phyloP scores from a whole-genome alignment of 331 rosid species.

The Malus hybrid region DNA sequence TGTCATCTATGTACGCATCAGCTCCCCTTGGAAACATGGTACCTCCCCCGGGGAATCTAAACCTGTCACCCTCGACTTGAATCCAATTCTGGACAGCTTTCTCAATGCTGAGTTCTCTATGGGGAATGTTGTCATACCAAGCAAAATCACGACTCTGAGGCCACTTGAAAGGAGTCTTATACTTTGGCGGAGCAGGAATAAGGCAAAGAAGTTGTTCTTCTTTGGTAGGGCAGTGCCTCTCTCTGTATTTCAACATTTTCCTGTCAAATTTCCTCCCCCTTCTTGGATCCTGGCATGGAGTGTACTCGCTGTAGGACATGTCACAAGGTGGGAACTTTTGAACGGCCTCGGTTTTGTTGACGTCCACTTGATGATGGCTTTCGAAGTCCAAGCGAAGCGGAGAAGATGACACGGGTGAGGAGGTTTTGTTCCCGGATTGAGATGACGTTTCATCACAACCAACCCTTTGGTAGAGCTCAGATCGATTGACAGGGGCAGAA shows the following conservation, averaged over 20 bases:
- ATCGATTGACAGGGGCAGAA: constrained; percentile 29
- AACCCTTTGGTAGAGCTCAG: constrained; percentile 35
- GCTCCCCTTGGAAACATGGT: constrained; percentile 97
- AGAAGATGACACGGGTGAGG: constrained; percentile 13
- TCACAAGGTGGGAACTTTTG: constrained; percentile 54
- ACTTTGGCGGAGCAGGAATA: constrained; percentile 85
- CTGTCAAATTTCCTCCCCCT: constrained; percentile 71
- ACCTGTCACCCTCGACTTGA: constrained; percentile 80
- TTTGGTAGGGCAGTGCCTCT: constrained; percentile 79
- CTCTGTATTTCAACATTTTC: constrained; percentile 78
- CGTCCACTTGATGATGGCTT: constrained; percentile 55
- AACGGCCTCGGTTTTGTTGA: constrained; percentile 28
- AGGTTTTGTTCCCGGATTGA: neutral
- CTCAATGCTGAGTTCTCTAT: constrained; percentile 85
- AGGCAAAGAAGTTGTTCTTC: constrained; percentile 62
- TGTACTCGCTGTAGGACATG: constrained; percentile 58
- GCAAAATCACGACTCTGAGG: constrained; percentile 45
- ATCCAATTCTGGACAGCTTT: constrained; percentile 95
- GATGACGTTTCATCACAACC: constrained; percentile 28
- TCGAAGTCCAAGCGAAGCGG: constrained; percentile 40
- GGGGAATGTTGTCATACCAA: constrained; percentile 92
- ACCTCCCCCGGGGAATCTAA: constrained; percentile 95
- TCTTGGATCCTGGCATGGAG: constrained; percentile 80
- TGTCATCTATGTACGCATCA: constrained; percentile 83
- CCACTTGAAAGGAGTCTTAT: constrained; percentile 58